phyloP scores from a whole-genome alignment of 1,139 yeast species.

The Geotrichum reessii region DNA sequence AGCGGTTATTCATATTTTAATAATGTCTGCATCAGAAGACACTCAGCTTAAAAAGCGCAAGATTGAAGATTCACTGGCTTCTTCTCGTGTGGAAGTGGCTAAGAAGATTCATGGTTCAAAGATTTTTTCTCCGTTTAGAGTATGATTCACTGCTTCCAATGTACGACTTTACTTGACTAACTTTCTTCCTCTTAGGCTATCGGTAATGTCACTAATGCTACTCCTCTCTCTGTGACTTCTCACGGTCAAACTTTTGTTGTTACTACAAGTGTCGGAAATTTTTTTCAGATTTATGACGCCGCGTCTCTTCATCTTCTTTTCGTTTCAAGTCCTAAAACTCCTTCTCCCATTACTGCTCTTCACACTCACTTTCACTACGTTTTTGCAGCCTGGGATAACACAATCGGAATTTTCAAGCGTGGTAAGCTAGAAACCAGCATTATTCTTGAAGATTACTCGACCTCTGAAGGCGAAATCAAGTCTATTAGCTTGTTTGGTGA shows the following conservation, averaged over 20 bases:
- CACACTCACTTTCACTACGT: slow-evolving; percentile 81
- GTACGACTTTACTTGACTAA: background rate
- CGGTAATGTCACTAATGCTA: slow-evolving; percentile 50
- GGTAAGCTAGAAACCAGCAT: slow-evolving; percentile 63
- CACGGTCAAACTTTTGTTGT: slow-evolving; percentile 83
- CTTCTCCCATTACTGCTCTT: slow-evolving; percentile 61
- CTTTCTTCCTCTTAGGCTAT: slow-evolving; percentile 30
- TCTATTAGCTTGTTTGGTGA: slow-evolving; percentile 71
- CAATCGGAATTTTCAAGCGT: slow-evolving; percentile 74
- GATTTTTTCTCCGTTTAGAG: slow-evolving; percentile 47
- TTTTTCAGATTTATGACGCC: slow-evolving; percentile 92
- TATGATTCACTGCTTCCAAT: slow-evolving; percentile 22
- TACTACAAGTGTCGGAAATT: slow-evolving; percentile 82
- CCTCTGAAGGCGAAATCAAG: slow-evolving; percentile 37
- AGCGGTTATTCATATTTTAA: background rate
- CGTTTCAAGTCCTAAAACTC: slow-evolving; percentile 76
- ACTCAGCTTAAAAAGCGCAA: slow-evolving; percentile 22
- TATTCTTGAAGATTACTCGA: slow-evolving; percentile 33
- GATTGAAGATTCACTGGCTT: slow-evolving; percentile 15
- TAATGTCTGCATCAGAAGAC: slow-evolving; percentile 17
- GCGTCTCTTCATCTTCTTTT: slow-evolving; percentile 78
- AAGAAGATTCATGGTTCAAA: slow-evolving; percentile 20
- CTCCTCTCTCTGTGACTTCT: slow-evolving; percentile 83
- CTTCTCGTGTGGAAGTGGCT: slow-evolving; percentile 8
- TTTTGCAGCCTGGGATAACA: slow-evolving; percentile 67